These are phyloP conservation scores for Aspergillus quadricinctus DNA, from an alignment of 2,329 filamentous ascomycete genomes.

Conservation along the genomic window DNA sequence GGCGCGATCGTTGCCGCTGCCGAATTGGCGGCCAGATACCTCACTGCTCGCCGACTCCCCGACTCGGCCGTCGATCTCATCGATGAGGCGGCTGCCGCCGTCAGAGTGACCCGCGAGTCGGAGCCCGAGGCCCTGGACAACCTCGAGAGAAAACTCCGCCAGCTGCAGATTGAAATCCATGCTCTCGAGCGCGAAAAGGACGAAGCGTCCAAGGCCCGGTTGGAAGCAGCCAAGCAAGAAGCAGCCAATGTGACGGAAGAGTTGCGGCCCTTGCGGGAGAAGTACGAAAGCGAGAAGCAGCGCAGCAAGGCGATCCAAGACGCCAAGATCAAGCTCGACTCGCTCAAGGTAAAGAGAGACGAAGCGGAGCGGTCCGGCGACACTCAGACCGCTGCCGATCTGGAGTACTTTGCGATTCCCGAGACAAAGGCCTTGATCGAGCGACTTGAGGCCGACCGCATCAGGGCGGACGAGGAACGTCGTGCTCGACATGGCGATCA, in stretches of 20 bases:
- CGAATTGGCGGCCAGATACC: conserved; percentile 87
- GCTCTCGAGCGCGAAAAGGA: conserved; percentile 92
- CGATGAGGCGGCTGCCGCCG: conserved; percentile 94
- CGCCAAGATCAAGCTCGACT: conserved; percentile 90
- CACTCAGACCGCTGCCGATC: conserved; percentile 80
- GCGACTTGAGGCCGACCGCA: conserved; percentile 74
- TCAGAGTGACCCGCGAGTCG: conserved; percentile 90
- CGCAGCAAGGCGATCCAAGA: conserved; percentile 89
- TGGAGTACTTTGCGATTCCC: conserved; percentile 96
- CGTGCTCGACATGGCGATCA: conserved; percentile 54
- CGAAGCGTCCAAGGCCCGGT: conserved; percentile 78
- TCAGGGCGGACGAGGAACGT: conserved; percentile 67
- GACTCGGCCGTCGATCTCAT: conserved; percentile 96
- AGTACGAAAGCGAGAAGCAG: conserved; percentile 90
- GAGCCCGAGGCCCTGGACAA: conserved; percentile 95
- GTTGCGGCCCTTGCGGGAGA: conserved; percentile 82
- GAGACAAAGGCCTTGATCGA: conserved; percentile 80
- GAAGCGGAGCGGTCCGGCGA: conserved; percentile 87
- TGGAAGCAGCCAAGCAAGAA: conserved; percentile 79
- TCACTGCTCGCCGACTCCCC: conserved; percentile 83
- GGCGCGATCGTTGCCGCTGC: conserved; percentile 87
- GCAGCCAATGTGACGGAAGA: conserved; percentile 94
- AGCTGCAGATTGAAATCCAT: conserved; percentile 96
- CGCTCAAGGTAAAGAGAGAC: conserved; percentile 84
- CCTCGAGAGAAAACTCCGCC: conserved; percentile 80